These are phyloP conservation scores for Arthromyces matolae DNA, from an alignment of 768 basidiomycete genomes.

Conservation along the genomic window DNA sequence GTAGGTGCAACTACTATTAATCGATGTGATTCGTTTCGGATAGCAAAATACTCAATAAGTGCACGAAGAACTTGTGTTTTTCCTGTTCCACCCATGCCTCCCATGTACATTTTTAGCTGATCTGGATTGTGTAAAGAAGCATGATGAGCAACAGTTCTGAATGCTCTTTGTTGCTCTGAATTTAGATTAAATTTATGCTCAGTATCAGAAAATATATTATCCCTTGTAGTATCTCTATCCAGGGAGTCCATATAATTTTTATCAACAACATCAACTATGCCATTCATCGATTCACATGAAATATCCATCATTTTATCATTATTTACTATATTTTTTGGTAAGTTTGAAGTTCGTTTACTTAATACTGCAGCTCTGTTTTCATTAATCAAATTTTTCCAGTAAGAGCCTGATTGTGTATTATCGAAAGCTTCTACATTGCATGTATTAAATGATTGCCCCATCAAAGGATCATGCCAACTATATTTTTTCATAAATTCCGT, in stretches of 20 bases:
- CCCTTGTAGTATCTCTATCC: not conserved
- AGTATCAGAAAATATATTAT: slow-evolving; percentile 1
- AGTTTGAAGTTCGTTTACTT: not conserved
- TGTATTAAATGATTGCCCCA: too few species aligned
- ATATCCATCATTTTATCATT: not conserved
- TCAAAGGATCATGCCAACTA: too few species aligned
- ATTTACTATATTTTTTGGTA: not conserved
- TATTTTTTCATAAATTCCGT: too few species aligned
- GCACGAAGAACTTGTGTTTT: slow-evolving; percentile 27
- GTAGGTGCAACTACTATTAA: slow-evolving; percentile 22
- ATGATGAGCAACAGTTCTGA: slow-evolving; percentile 25
- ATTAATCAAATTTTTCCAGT: not conserved
- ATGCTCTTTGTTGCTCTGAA: slow-evolving; percentile 29
- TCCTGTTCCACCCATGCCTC: slow-evolving; percentile 31
- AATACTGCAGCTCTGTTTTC: not conserved
- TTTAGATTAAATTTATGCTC: slow-evolving; percentile 21
- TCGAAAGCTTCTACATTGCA: too few species aligned
- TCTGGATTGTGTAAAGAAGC: not conserved
- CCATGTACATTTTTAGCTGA: slow-evolving; percentile 26
- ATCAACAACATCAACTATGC: not conserved
- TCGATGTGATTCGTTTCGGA: not conserved
- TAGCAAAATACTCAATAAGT: not conserved
- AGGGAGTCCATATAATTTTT: not conserved
- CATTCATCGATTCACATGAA: not conserved
- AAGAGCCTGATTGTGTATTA: not conserved